Evolutionary conservation across 73 alveolate genomes (phyloP).

Genomic region (Halteria grandinella): DNA sequence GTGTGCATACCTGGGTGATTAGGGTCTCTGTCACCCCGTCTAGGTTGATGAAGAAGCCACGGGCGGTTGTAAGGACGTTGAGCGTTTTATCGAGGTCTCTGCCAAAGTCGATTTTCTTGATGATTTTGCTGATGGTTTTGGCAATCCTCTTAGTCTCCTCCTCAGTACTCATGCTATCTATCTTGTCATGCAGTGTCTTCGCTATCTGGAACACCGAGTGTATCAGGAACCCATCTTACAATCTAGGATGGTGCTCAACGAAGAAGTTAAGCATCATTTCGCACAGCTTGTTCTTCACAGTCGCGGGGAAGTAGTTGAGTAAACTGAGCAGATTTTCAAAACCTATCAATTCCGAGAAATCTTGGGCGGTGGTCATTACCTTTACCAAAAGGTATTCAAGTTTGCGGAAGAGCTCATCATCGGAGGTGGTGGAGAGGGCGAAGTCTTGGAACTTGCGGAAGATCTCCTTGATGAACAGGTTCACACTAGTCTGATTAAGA

Average conservation of each 20-base stretch:
- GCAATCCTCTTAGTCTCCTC: constrained; percentile 78
- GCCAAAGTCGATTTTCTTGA: constrained; percentile 91
- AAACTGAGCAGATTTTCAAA: constrained; percentile 89
- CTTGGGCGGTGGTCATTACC: constrained; percentile 75
- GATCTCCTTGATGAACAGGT: constrained; percentile 75
- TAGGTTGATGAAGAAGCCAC: constrained; percentile 91
- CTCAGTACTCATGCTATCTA: constrained; percentile 79
- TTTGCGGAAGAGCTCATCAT: constrained; percentile 56
- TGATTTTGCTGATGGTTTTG: constrained; percentile 68
- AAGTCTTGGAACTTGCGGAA: constrained; percentile 69
- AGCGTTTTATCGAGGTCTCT: constrained; percentile 90
- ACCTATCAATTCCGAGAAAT: constrained; percentile 77
- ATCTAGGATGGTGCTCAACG: constrained; percentile 79
- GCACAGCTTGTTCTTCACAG: constrained; percentile 89
- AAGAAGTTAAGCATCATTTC: constrained; percentile 88
- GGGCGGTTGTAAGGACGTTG: constrained; percentile 91
- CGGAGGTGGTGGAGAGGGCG: constrained; percentile 46
- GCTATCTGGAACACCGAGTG: constrained; percentile 92
- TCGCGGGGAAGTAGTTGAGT: constrained; percentile 88
- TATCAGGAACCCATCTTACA: constrained; percentile 89
- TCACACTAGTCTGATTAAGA: constrained; percentile 68
- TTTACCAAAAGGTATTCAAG: constrained; percentile 61
- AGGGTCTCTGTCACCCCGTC: constrained; percentile 85
- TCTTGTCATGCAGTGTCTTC: constrained; percentile 84
- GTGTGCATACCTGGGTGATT: constrained; percentile 76